Base-by-base conservation (phyloP, 345 rosid species). In the Gossypium thurberi region DNA sequence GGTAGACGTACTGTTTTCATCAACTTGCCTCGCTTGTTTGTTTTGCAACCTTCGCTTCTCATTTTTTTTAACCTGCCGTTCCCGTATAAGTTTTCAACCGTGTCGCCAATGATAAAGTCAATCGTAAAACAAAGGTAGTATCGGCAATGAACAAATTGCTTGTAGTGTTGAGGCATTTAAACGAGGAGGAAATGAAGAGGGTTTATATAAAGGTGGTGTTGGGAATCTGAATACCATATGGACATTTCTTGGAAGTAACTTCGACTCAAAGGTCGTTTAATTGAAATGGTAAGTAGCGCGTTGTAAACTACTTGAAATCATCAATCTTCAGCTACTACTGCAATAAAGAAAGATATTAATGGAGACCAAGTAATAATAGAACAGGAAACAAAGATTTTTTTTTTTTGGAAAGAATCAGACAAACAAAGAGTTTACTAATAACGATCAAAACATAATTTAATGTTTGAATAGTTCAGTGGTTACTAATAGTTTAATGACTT, bases 1-100 rank as follows among this genome's bases (percentile, higher is more conserved):
- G 84, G 85, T 6, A 78, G 63, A 7, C 7, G 11, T 26, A 80
- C 21, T 7, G 79, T 42, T 37, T 70, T 59, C 55, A 42, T 63
- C 23, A 84, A 23, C 76, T 51, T 84, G 70, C 66, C 58, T 28
- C 69, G 70, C 79, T 68, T 80, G n/a, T 18, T 71, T 12, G 48
- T 23, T 61, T 67, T 59, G 70, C 65, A 48, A 58, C 67, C 21
- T 47, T 50, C 20, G 79, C 66, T 65, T 69, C 72, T 74, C 80
- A 76, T 77, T 59, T 61, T 58, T 43, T 56, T 56, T 10, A 20
- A 1, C 4, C 48, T 10, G 50, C 50, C 40, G 40, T 33, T 33
- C 7, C 40, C 4, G 40, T 33, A 5, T 33, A 0, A 17, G 23
- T 17, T 18, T n/a, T 18, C 23, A 33, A 33, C 7, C 40, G 7